Conservation (phyloP, 345 rosid species). For the Pelargonium nanum region DNA sequence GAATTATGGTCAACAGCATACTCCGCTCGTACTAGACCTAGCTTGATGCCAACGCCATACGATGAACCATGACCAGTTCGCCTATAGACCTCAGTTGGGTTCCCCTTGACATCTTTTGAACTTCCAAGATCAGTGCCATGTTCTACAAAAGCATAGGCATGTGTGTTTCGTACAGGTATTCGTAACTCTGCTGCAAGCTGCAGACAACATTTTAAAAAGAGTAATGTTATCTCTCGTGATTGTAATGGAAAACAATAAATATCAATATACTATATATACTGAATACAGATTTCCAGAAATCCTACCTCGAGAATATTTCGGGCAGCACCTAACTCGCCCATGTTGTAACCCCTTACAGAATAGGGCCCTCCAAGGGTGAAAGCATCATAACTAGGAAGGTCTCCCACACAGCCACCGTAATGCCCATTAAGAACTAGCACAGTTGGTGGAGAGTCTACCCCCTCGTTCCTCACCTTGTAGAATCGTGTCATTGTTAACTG, state of each 20-base stretch:
- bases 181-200: slow-evolving; percentile 97
- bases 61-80: slow-evolving; percentile 94
- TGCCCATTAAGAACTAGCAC: slow-evolving; percentile 92
- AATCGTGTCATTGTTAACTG: slow-evolving; percentile 78
- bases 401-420: slow-evolving; percentile 98
- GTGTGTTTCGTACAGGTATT: slow-evolving; percentile 76
- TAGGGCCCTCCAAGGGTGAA: slow-evolving; percentile 98
- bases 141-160: slow-evolving; percentile 78
- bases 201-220: slow-evolving; percentile 8
- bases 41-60: slow-evolving; percentile 73
- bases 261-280: too few relatives aligned
- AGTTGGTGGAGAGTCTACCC: slow-evolving; percentile 89
- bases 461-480: slow-evolving; percentile 72
- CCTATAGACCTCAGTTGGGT: slow-evolving; percentile 88
- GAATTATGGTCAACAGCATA: slow-evolving; percentile 94
- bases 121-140: slow-evolving; percentile 94
- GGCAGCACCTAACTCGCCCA: slow-evolving; percentile 97
- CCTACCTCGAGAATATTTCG: slow-evolving; percentile 83
- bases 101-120: slow-evolving; percentile 93
- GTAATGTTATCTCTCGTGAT: too few relatives aligned
- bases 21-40: slow-evolving; percentile 87
- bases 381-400: slow-evolving; percentile 95
- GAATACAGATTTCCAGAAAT: neutral
- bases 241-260: neutral
- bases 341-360: slow-evolving; percentile 95